These are phyloP conservation scores for Plectosphaerella cucumerina DNA, from an alignment of 2,329 filamentous ascomycete genomes.

Conservation along the genomic window DNA sequence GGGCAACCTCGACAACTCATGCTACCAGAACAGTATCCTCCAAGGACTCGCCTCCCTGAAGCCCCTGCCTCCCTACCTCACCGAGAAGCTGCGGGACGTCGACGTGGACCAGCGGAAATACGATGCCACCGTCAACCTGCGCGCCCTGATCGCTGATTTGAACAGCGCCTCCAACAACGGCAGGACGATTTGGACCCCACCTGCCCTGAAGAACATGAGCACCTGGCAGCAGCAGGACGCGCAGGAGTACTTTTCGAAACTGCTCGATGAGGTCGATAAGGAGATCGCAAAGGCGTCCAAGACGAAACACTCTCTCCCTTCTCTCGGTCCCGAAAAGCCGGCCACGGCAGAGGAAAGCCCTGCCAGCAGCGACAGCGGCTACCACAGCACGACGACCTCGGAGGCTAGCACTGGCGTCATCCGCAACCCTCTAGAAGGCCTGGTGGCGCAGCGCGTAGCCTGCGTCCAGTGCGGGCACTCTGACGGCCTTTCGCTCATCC, in stretches of 20 bases:
- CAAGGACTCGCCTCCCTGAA: constrained; percentile 76
- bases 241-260: constrained; percentile 92
- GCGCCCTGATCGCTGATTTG: constrained; percentile 64
- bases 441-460: constrained; percentile 82
- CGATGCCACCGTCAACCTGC: constrained; percentile 40
- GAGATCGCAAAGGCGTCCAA: constrained; percentile 56
- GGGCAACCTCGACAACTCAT: constrained; percentile 91
- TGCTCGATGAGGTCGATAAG: constrained; percentile 80
- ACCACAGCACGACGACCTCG: constrained; percentile 41
- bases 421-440: constrained; percentile 79
- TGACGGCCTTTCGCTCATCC: constrained; percentile 83
- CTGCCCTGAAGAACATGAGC: constrained; percentile 83
- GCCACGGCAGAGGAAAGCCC: constrained; percentile 13
- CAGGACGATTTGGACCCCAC: constrained; percentile 74
- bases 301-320: constrained; percentile 1
- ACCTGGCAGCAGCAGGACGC: constrained; percentile 97
- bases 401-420: background rate
- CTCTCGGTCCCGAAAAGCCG: background rate
- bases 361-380: constrained; percentile 56
- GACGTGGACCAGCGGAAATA: constrained; percentile 10
- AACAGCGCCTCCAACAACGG: constrained; percentile 69
- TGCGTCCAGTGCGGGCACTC: constrained; percentile 83
- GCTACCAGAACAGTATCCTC: constrained; percentile 95
- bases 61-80: constrained; percentile 64
- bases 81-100: constrained; percentile 29